Base-by-base conservation (phyloP, 768 basidiomycete species). In the Russula olivacea region DNA sequence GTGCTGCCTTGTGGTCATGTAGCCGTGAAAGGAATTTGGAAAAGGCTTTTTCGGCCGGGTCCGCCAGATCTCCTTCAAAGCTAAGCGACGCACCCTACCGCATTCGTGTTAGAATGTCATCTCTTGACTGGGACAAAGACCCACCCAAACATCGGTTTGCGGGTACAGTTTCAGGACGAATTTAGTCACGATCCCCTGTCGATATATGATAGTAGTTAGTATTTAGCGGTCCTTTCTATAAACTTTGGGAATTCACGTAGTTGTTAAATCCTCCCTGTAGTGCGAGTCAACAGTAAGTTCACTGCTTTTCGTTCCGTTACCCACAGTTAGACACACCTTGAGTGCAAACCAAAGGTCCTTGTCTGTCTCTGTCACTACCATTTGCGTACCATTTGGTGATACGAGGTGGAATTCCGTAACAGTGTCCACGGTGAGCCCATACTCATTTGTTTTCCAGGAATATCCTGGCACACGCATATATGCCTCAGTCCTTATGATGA, bases 401-500 rank as follows among this genome's bases (percentile, higher is more conserved):
- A 70, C 68, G 17, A 70, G 57, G 49, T 70, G 68, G 50, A 63
- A 69, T 30, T 41, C 66, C 8, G 63, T 52, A 9, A 69, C 52
- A 0, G 53, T 66, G 58, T 70, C 69, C n/a, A 65, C 38, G 0
- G 67, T 49, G 5, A 70, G 58, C 1, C 69, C 69, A 49, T 66
- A 61, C 41, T 66, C 58, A 47, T 63, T 70, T 4, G 67, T 64
- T 32, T 65, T 65, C 54, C 59, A 65, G 21, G 63, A 65, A 36
- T 55, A 65, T 30, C 63, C 58, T 62, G 38, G 4, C 14, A 30
- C 17, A 43, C 12, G 21, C 11, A 41, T 14, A 49, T 50, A 9
- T 0, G 34, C 15, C n/a, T n/a, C 3, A 9, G 14, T 25, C 30
- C 9, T 2, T 25, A 17, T 21, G 15, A 50, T 8, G 7, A 11